Evolutionary conservation across 768 basidiomycete genomes (phyloP).

Genomic region (Naematelia aurantialba): DNA sequence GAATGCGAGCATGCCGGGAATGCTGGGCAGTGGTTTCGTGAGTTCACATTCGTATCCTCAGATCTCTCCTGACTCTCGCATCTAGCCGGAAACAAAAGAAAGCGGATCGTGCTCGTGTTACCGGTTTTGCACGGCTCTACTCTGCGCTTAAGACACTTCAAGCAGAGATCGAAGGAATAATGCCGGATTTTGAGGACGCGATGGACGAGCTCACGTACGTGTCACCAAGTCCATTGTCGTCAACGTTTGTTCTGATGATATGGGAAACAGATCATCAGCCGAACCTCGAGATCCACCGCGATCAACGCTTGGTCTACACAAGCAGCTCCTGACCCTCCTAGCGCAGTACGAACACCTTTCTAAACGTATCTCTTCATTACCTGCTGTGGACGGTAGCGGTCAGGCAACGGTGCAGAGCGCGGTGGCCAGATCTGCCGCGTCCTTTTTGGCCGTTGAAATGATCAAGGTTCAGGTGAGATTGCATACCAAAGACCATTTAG

Average conservation of each 20-base stretch:
- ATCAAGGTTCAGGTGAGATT: constrained; percentile 77
- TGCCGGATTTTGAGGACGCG: constrained; percentile 86
- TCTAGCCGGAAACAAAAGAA: constrained; percentile 73
- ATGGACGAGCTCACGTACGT: constrained; percentile 65
- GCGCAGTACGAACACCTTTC: constrained; percentile 82
- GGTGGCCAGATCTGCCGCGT: constrained; percentile 67
- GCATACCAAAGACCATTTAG: constrained; percentile 40
- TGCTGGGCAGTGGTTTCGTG: constrained; percentile 78
- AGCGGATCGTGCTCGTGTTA: constrained; percentile 60
- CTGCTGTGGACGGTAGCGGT: constrained; percentile 61
- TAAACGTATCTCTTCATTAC: constrained; percentile 74
- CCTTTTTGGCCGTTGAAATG: constrained; percentile 88
- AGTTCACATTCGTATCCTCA: constrained; percentile 45
- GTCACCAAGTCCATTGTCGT: background rate
- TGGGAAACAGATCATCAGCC: constrained; percentile 58
- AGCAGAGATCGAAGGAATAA: constrained; percentile 78
- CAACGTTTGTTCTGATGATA: background rate
- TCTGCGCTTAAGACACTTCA: constrained; percentile 72
- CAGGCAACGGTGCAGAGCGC: constrained; percentile 82
- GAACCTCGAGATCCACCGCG: constrained; percentile 49
- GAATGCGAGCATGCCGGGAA: constrained; percentile 77
- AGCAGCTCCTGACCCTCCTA: constrained; percentile 77
- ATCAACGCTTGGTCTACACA: constrained; percentile 57
- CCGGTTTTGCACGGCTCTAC: constrained; percentile 67
- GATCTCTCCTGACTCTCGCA: background rate